phyloP scores from a whole-genome alignment of 306 rosid species.

The Fragaria ananassa region DNA sequence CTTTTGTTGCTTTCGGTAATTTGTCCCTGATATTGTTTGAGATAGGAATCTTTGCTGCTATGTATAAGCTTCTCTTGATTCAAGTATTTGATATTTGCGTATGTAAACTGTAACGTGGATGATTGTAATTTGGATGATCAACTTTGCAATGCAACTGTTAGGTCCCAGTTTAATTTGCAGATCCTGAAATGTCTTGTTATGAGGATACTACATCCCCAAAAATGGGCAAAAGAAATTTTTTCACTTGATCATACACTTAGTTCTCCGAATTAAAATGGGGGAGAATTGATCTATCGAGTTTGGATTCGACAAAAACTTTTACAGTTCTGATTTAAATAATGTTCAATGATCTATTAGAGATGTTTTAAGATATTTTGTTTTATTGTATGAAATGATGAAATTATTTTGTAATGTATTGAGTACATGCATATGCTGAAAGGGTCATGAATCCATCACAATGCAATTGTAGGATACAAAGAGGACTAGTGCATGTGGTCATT shows the following conservation, averaged over 20 bases:
- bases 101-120: background rate
- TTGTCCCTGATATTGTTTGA: background rate
- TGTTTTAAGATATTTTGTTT: background rate
- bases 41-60: background rate
- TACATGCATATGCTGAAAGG: background rate
- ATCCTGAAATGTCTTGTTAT: background rate
- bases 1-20: constrained; percentile 18
- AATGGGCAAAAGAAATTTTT: too few relatives aligned
- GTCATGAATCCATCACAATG: background rate
- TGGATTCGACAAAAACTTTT: background rate
- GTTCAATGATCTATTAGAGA: background rate
- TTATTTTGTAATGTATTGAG: background rate
- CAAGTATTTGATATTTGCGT: background rate
- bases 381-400: background rate
- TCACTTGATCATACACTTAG: background rate
- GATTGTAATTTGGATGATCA: background rate
- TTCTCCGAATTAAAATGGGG: too few relatives aligned
- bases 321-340: background rate
- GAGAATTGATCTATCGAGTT: background rate
- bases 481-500: background rate
- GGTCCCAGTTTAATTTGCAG: background rate
- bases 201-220: too few relatives aligned
- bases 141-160: background rate
- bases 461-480: background rate
- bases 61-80: background rate